Evolutionary conservation across 805 yeast genomes (phyloP).

Genomic region (Pachysolen tannophilus): DNA sequence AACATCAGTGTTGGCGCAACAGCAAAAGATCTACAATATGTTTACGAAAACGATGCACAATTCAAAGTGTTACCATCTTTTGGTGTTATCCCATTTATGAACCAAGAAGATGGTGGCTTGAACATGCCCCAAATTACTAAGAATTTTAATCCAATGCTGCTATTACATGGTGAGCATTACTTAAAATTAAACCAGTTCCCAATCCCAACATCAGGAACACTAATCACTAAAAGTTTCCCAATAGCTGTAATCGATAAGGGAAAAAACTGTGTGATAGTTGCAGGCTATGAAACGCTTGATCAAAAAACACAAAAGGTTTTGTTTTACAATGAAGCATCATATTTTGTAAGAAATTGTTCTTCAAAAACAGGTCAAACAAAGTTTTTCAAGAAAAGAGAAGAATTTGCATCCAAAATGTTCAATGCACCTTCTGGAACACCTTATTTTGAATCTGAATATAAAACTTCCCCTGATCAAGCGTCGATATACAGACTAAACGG

Average conservation of each 20-base stretch:
- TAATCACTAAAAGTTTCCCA: constrained; percentile 58
- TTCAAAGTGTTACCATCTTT: constrained; percentile 86
- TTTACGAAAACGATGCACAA: constrained; percentile 65
- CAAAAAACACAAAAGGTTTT: constrained; percentile 57
- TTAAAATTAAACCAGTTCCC: constrained; percentile 70
- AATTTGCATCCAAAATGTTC: constrained; percentile 59
- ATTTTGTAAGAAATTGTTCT: constrained; percentile 72
- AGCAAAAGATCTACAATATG: constrained; percentile 66
- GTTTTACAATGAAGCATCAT: constrained; percentile 77
- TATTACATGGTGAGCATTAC: constrained; percentile 94
- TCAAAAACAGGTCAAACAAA: constrained; percentile 45
- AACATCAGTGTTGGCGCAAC: constrained; percentile 87
- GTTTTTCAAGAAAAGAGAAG: constrained; percentile 36
- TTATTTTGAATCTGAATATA: constrained; percentile 52
- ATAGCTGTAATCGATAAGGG: constrained; percentile 79
- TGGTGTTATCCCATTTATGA: constrained; percentile 84
- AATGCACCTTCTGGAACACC: constrained; percentile 55
- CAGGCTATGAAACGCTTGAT: constrained; percentile 65
- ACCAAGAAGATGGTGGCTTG: constrained; percentile 45
- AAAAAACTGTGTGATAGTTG: constrained; percentile 72
- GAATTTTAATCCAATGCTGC: constrained; percentile 80
- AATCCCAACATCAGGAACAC: constrained; percentile 60
- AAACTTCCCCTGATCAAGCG: constrained; percentile 68
- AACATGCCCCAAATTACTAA: constrained; percentile 57
- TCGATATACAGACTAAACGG: constrained; percentile 88